These are phyloP conservation scores for Cinnamomum micranthum DNA, from an alignment of 164 flowering plant species.

Conservation along the genomic window DNA sequence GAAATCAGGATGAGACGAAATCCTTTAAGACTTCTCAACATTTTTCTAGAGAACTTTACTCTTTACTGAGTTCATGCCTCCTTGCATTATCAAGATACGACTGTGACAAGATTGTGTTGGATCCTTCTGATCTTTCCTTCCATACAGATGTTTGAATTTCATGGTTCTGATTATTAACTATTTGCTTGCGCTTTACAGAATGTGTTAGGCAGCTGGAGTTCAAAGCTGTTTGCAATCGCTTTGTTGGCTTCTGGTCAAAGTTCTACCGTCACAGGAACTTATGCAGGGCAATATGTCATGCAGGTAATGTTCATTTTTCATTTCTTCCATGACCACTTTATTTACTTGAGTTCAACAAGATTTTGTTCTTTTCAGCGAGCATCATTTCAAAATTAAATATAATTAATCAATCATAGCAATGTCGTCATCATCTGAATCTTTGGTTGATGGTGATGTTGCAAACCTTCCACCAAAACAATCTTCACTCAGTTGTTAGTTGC, in stretches of 20 bases:
- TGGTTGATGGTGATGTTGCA: too few relatives aligned
- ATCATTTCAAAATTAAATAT: not conserved
- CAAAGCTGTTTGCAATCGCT: slow-evolving; percentile 89
- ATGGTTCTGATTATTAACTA: slow-evolving; percentile 26
- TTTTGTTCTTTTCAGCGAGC: not conserved
- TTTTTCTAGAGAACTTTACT: not conserved
- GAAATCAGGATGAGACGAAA: too few relatives aligned
- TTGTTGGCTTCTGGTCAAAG: slow-evolving; percentile 97
- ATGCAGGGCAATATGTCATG: slow-evolving; percentile 97
- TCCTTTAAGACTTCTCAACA: not conserved
- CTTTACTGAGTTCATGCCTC: not conserved
- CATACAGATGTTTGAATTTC: not conserved
- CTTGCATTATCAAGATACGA: too few relatives aligned
- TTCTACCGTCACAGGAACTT: slow-evolving; percentile 96
- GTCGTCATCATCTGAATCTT: too few relatives aligned
- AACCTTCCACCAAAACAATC: too few relatives aligned
- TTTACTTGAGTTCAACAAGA: not conserved
- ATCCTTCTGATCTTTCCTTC: not conserved
- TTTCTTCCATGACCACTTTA: not conserved
- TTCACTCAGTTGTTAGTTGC: too few relatives aligned
- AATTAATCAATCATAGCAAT: too few relatives aligned
- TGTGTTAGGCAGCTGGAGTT: slow-evolving; percentile 90
- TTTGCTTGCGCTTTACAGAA: slow-evolving; percentile 46
- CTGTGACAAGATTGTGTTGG: not conserved
- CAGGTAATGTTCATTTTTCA: slow-evolving; percentile 43